Evolutionary conservation across 176 grass and related monocot species (phyloP).

Genomic region (Lolium rigidum): DNA sequence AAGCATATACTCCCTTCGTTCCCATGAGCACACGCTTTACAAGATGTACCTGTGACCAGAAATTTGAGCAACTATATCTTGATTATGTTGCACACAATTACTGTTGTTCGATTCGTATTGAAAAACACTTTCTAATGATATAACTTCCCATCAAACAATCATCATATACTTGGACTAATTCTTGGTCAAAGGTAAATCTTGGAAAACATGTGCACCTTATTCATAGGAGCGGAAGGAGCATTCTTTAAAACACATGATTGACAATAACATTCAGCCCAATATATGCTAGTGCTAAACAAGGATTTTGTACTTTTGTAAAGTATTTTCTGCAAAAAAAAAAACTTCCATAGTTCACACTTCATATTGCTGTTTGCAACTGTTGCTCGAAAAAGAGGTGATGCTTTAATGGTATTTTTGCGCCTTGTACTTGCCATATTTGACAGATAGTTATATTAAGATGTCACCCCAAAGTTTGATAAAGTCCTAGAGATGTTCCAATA

Average conservation of each 20-base stretch:
- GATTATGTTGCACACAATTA: no score
- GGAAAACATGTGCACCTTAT: neutral
- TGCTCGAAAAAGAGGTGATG: neutral
- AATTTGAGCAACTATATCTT: no score
- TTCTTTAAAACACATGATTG: neutral
- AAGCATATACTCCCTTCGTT: neutral
- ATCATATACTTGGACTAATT: no score
- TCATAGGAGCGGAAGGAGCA: neutral
- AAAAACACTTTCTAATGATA: no score
- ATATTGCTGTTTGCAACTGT: neutral
- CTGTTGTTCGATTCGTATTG: no score
- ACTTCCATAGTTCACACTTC: neutral
- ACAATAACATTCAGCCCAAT: neutral
- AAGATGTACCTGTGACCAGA: no score
- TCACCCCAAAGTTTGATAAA: neutral
- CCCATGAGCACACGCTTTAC: no score
- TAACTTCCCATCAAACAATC: no score
- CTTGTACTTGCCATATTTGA: neutral
- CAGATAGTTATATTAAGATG: neutral
- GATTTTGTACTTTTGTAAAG: neutral
- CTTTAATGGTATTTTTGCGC: neutral
- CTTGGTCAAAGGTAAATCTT: no score
- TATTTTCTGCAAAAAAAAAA: neutral
- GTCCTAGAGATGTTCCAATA: neutral
- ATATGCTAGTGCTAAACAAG: constrained; percentile 5